Evolutionary conservation across 2,329 filamentous ascomycete species (phyloP).

Genomic region (Tolypocladium ovalisporum): DNA sequence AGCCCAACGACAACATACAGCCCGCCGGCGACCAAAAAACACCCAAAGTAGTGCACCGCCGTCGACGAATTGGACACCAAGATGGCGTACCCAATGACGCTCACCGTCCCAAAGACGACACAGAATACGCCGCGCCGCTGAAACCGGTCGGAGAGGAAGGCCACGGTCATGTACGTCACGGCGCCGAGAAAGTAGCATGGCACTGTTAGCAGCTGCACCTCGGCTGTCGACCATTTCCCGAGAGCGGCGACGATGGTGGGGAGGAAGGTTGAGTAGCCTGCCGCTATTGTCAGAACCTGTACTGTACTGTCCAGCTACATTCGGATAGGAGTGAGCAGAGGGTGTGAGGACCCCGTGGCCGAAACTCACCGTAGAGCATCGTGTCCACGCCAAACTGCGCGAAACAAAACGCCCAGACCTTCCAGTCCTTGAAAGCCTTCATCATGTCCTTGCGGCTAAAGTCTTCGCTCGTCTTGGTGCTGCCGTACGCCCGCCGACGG

Average conservation of each 20-base stretch:
- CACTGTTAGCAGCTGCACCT: conserved; percentile 67
- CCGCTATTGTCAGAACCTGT: background rate
- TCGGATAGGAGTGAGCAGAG: background rate
- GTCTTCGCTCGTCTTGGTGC: conserved; percentile 31
- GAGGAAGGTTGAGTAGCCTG: conserved; percentile 64
- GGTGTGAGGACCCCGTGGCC: background rate
- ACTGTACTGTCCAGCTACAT: background rate
- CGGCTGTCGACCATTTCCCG: conserved; percentile 48
- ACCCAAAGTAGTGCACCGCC: conserved; percentile 62
- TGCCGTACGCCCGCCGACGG: conserved; percentile 31
- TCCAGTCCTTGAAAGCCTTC: conserved; percentile 63
- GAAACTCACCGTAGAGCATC: conserved; percentile 52
- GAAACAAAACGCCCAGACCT: conserved; percentile 58
- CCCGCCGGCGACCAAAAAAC: conserved; percentile 64
- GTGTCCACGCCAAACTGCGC: conserved; percentile 65
- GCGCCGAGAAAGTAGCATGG: conserved; percentile 69
- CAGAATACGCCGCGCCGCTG: conserved; percentile 57
- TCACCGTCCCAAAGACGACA: conserved; percentile 49
- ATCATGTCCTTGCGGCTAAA: conserved; percentile 50
- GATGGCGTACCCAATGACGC: conserved; percentile 58
- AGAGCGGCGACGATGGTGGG: conserved; percentile 68
- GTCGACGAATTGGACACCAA: conserved; percentile 48
- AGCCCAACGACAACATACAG: conserved; percentile 52
- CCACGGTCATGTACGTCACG: conserved; percentile 54
- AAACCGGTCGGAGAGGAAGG: conserved; percentile 55